Conservation (phyloP, 169 alveolate species). For the Cryptosporidium bovis region DNA sequence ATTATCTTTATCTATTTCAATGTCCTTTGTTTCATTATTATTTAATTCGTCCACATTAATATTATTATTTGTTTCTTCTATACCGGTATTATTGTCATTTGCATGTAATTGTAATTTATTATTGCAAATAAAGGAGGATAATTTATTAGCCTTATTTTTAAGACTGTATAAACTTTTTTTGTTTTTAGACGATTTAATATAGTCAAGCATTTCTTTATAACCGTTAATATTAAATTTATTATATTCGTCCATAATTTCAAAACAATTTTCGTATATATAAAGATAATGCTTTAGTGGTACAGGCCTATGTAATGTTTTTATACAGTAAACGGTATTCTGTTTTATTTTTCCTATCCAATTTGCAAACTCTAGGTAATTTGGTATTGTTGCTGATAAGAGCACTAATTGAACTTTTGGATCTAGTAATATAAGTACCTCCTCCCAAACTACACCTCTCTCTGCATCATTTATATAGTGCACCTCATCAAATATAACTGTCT, state of each 20-base stretch:
- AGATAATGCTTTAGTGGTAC: constrained; percentile 95
- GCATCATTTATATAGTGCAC: constrained; percentile 97
- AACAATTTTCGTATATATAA: constrained; percentile 84
- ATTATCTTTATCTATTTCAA: background rate
- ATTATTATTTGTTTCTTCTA: background rate
- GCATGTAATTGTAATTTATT: background rate
- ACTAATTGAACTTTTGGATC: constrained; percentile 93
- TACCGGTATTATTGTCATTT: background rate
- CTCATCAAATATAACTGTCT: constrained; percentile 98
- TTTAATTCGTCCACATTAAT: background rate
- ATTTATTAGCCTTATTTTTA: constrained; percentile 30
- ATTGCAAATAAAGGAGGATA: background rate
- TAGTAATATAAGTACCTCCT: constrained; percentile 95
- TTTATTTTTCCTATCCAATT: constrained; percentile 97
- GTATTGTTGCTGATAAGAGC: constrained; percentile 98
- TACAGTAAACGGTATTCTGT: constrained; percentile 93
- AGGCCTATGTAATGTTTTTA: constrained; percentile 93
- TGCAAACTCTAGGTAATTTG: constrained; percentile 97
- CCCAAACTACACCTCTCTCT: constrained; percentile 99
- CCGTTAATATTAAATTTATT: constrained; percentile 72
- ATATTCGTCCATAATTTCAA: constrained; percentile 78
- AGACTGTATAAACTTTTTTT: constrained; percentile 33
- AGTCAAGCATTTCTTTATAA: constrained; percentile 73
- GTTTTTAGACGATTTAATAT: constrained; percentile 7
- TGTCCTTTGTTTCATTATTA: background rate